Percentiles rank a stretch among this genome's conserved stretches.
phyloP scores from a whole-genome alignment of 345 rosid species.

The Lepidium didymum region DNA sequence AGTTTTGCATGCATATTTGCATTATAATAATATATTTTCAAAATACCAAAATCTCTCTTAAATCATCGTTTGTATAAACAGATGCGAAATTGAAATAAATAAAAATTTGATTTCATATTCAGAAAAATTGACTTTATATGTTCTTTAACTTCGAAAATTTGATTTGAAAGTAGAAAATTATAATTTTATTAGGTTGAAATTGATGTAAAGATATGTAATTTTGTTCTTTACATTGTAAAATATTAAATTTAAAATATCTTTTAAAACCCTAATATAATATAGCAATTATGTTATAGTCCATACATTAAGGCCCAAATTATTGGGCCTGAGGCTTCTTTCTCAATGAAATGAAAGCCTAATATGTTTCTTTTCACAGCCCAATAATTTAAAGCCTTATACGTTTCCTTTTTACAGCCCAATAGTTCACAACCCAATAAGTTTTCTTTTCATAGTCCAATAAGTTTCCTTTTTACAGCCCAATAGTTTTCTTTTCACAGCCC shows the following conservation, averaged over 20 bases:
- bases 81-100: too few relatives aligned
- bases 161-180: too few relatives aligned
- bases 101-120: too few relatives aligned
- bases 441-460: neutral
- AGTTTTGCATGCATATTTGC: constrained; percentile 7
- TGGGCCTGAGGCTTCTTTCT: neutral
- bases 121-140: too few relatives aligned
- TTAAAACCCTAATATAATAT: too few relatives aligned
- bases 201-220: neutral
- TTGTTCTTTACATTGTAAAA: neutral
- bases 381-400: neutral
- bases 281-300: too few relatives aligned
- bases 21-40: neutral
- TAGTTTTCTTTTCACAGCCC: neutral
- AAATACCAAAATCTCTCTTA: neutral
- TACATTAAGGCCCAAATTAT: neutral
- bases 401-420: neutral
- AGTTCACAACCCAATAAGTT: neutral
- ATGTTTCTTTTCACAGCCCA: neutral
- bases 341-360: neutral
- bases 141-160: too few relatives aligned
- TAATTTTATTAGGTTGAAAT: neutral
- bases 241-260: too few relatives aligned
- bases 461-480: neutral
- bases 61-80: too few relatives aligned